phyloP scores from a whole-genome alignment of 2,329 filamentous ascomycete species.

The Fusarium nygamai region DNA sequence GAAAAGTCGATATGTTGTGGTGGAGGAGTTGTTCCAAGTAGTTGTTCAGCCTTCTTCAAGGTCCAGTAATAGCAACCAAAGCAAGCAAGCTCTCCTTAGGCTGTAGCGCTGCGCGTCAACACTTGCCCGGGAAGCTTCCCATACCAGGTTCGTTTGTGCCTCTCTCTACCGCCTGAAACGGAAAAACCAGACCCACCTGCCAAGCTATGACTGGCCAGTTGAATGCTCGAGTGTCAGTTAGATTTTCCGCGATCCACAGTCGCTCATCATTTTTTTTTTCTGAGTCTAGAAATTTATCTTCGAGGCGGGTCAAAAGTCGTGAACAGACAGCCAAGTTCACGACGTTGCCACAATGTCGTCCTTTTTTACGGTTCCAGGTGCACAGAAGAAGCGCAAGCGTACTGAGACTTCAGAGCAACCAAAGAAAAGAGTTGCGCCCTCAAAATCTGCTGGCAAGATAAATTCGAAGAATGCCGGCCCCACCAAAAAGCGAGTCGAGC shows the following conservation, averaged over 20 bases:
- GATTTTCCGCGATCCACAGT: constrained; percentile 42
- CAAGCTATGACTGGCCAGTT: constrained; percentile 39
- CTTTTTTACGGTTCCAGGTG: constrained; percentile 90
- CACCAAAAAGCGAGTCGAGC: constrained; percentile 59
- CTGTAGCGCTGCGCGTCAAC: constrained; percentile 53
- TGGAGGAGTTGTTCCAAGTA: constrained; percentile 30
- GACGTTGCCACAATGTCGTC: constrained; percentile 76
- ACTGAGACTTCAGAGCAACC: constrained; percentile 62
- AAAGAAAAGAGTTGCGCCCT: constrained; percentile 67
- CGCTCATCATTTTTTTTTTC: constrained; percentile 55
- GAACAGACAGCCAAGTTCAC: constrained; percentile 41
- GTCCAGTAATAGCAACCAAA: constrained; percentile 39
- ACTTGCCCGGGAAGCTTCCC: constrained; percentile 38
- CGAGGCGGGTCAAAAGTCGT: constrained; percentile 44
- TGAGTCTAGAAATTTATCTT: constrained; percentile 43
- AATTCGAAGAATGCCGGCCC: constrained; percentile 52
- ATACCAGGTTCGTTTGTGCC: constrained; percentile 44
- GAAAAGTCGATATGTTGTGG: constrained; percentile 27
- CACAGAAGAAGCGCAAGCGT: constrained; percentile 91
- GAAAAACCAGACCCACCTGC: constrained; percentile 45
- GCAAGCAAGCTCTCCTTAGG: constrained; percentile 47
- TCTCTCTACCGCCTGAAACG: constrained; percentile 46
- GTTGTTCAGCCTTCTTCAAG: constrained; percentile 36
- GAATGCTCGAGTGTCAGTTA: background rate
- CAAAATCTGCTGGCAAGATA: constrained; percentile 55